Conservation (phyloP, 2,329 filamentous ascomycete species). For the Aspergillus versicolor region DNA sequence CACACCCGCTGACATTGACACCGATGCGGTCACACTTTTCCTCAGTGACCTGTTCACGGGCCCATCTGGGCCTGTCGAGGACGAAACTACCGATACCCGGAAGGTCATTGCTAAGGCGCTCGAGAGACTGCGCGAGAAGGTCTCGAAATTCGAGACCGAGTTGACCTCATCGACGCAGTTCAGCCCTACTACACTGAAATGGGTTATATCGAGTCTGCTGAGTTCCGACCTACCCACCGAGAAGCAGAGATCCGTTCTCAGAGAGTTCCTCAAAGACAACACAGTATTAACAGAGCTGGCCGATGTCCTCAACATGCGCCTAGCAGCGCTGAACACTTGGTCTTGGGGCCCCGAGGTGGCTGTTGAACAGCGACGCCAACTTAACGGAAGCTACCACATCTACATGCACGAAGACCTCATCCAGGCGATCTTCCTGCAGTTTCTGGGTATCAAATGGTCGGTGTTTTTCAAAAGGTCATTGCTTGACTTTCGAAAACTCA, state of each 20-base stretch:
- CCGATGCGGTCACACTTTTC: background rate
- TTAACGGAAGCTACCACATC: conserved; percentile 14
- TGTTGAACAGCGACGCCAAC: conserved; percentile 11
- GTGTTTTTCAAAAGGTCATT: conserved; percentile 9
- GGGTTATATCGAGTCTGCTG: conserved; percentile 8
- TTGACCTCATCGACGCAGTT: background rate
- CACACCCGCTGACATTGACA: conserved; percentile 1
- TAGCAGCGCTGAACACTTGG: conserved; percentile 9
- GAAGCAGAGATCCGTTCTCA: conserved; percentile 11
- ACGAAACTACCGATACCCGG: background rate
- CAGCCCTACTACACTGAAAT: background rate
- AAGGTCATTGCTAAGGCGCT: background rate
- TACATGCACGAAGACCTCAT: conserved; percentile 17
- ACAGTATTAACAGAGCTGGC: conserved; percentile 10
- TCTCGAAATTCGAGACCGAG: background rate
- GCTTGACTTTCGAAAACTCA: background rate
- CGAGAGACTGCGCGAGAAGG: background rate
- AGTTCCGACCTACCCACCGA: conserved; percentile 11
- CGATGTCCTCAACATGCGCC: conserved; percentile 16
- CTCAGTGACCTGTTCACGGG: conserved; percentile 6
- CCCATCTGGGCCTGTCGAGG: background rate
- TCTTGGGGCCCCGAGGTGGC: conserved; percentile 11
- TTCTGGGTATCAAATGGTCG: conserved; percentile 12
- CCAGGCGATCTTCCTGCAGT: conserved; percentile 16
- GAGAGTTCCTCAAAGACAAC: conserved; percentile 9